Conservation (phyloP, 2,329 filamentous ascomycete genomes). For the Dothideomycetes sp. region DNA sequence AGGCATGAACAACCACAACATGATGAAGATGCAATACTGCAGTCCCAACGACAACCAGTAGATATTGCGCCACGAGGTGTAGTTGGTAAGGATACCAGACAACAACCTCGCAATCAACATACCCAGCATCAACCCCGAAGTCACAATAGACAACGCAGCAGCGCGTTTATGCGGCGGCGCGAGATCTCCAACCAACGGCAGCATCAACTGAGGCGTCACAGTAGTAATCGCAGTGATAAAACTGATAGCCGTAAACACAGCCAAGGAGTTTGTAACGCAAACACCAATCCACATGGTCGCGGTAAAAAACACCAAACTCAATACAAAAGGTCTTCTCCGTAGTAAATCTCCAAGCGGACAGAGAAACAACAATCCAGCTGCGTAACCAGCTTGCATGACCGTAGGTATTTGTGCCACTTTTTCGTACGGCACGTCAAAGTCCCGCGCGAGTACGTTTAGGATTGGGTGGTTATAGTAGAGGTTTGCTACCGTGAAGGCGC, state of each 20-base stretch:
- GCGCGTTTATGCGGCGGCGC: conserved; percentile 61
- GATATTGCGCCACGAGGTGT: conserved; percentile 63
- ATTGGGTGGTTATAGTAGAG: conserved; percentile 77
- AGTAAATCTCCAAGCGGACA: conserved; percentile 67
- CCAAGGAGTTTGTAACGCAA: conserved; percentile 57
- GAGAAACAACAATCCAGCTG: conserved; percentile 61
- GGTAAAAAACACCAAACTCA: conserved; percentile 54
- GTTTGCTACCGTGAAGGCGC: conserved; percentile 65
- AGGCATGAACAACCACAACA: conserved; percentile 66
- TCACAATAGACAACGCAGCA: conserved; percentile 62
- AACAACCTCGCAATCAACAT: conserved; percentile 68
- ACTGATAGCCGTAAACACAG: conserved; percentile 58
- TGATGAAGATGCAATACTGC: conserved; percentile 56
- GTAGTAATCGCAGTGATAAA: conserved; percentile 70
- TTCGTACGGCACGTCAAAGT: conserved; percentile 63
- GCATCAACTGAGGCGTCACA: conserved; percentile 66
- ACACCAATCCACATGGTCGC: conserved; percentile 60
- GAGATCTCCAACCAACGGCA: conserved; percentile 70
- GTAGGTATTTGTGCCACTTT: conserved; percentile 61
- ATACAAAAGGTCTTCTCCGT: conserved; percentile 58
- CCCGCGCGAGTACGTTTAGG: conserved; percentile 61
- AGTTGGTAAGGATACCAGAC: conserved; percentile 65
- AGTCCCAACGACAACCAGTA: conserved; percentile 70
- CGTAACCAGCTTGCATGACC: conserved; percentile 71
- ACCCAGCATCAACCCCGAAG: conserved; percentile 65